A percentile compares a stretch with the other conserved stretches of the same genome.
Conservation (phyloP, 495 filamentous ascomycete genomes). For the Hypomontagnella monticulosa region DNA sequence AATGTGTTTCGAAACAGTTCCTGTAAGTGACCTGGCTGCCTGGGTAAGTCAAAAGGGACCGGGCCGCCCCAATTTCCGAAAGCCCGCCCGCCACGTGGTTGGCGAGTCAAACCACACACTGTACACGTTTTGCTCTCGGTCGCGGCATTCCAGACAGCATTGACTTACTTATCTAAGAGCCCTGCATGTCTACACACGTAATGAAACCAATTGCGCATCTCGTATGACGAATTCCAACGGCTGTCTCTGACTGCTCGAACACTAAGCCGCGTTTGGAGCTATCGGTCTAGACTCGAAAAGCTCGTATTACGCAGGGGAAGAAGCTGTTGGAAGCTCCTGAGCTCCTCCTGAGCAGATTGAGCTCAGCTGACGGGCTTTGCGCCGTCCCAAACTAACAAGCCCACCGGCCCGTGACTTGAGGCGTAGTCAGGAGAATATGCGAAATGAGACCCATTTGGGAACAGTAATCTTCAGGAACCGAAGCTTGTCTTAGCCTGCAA, state of each 20-base stretch:
- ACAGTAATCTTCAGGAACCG: slow-evolving; percentile 16
- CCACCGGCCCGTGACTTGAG: too few species aligned
- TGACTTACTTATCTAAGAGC: neutral
- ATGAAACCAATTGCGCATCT: too few species aligned
- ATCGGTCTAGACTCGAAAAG: neutral
- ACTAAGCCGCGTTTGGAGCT: neutral
- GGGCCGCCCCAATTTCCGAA: slow-evolving; percentile 27
- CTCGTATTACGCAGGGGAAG: neutral
- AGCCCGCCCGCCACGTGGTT: slow-evolving; percentile 18
- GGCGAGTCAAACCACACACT: slow-evolving; percentile 7
- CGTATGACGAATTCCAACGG: too few species aligned
- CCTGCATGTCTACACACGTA: neutral
- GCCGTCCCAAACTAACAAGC: slow-evolving; percentile 2
- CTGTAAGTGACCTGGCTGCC: neutral
- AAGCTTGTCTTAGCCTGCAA: neutral
- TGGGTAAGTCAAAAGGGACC: slow-evolving; percentile 3
- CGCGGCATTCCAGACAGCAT: neutral
- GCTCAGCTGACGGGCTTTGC: slow-evolving; percentile 19
- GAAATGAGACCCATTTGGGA: slow-evolving; percentile 18
- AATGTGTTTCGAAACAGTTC: slow-evolving; percentile 4
- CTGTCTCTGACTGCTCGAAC: too few species aligned
- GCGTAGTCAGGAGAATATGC: neutral
- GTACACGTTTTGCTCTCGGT: slow-evolving; percentile 7
- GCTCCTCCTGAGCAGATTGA: neutral
- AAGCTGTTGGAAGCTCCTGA: neutral